Base-by-base conservation (phyloP, 2,329 filamentous ascomycete genomes). In the Botrytis tulipae region DNA sequence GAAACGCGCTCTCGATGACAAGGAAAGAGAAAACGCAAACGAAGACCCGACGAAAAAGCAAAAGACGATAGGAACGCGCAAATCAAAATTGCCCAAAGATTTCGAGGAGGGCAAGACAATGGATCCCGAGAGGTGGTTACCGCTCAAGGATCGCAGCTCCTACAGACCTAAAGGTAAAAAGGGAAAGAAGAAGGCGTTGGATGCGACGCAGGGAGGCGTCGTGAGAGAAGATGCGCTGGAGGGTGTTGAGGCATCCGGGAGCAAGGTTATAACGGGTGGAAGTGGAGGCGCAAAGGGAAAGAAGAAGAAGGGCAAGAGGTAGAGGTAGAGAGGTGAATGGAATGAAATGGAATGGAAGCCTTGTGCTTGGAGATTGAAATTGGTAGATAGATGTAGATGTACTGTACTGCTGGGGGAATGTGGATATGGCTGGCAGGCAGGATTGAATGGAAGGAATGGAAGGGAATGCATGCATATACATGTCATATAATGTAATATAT, bases 121-220 rank as follows among this genome's bases (percentile, higher is more conserved):
- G 48, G 96, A 99, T 82, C 91, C 94, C 0, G 96, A 99, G 83
- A 88, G 96, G 76, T 99, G 96, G 96, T 84, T 99, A 74, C 95
- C 96, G 20, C 86, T 98, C 79, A 90, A 92, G 70, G 96, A 99
- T 82, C 88, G 96, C 73, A 96, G 93, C 78, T 93, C 90, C 59
- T 99, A 97, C 83, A 87, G 92, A 66, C 94, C 95, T 12, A 97
- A 96, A 85, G 94, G 94, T 9, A 94, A 92, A 85, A 97, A 97
- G 87, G 93, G 93, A 72, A 95, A 94, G 87, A 92, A 94, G 87
- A 92, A 92, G 84, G 91, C 90, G 7, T 86, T 87, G 75, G 92
- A 93, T 77, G 85, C 91, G 59, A 98, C 93, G 14, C 96, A 98
- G 82, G 96, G 96, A 75, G 95, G 95, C 67, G 84, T 91, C 20